These are phyloP conservation scores for Fusarium tjaetaba DNA, from an alignment of 2,329 filamentous ascomycete genomes.

Conservation along the genomic window DNA sequence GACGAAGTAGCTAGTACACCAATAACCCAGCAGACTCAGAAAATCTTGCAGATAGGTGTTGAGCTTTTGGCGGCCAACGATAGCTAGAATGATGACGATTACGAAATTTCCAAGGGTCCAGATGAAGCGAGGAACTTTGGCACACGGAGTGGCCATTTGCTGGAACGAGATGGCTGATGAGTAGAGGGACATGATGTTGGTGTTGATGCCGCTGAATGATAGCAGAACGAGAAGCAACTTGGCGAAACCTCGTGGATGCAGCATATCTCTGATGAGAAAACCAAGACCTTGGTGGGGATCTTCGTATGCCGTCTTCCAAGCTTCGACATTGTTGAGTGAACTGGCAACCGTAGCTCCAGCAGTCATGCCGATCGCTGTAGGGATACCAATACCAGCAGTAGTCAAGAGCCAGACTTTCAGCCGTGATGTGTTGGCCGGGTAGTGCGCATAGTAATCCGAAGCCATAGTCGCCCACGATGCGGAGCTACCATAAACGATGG, in stretches of 20 bases:
- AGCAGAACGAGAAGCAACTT: not conserved
- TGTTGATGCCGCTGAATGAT: conserved; percentile 5
- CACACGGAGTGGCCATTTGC: not conserved
- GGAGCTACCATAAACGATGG: conserved; percentile 1
- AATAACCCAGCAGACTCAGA: conserved; percentile 3
- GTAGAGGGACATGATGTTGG: conserved; percentile 14
- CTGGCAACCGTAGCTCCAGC: conserved; percentile 6
- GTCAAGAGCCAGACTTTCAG: conserved; percentile 3
- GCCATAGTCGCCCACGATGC: conserved; percentile 11
- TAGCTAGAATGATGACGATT: not conserved
- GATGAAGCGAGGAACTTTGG: conserved; percentile 1
- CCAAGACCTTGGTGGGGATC: conserved; percentile 1
- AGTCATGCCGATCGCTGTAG: conserved; percentile 4
- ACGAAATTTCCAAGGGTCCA: conserved; percentile 10
- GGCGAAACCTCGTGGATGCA: conserved; percentile 2
- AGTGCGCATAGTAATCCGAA: conserved; percentile 11
- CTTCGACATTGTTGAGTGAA: conserved; percentile 1
- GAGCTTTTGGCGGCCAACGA: conserved; percentile 2
- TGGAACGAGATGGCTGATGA: conserved; percentile 7
- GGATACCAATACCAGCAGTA: not conserved
- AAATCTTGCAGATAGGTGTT: conserved; percentile 8
- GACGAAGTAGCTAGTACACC: conserved; percentile 12
- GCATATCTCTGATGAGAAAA: conserved; percentile 5
- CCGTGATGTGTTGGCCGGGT: not conserved
- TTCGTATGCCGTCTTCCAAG: not conserved